Percentiles rank a stretch among this genome's conserved stretches.
Conservation (phyloP, 164 flowering plant species). For the Stephania cephalantha region DNA sequence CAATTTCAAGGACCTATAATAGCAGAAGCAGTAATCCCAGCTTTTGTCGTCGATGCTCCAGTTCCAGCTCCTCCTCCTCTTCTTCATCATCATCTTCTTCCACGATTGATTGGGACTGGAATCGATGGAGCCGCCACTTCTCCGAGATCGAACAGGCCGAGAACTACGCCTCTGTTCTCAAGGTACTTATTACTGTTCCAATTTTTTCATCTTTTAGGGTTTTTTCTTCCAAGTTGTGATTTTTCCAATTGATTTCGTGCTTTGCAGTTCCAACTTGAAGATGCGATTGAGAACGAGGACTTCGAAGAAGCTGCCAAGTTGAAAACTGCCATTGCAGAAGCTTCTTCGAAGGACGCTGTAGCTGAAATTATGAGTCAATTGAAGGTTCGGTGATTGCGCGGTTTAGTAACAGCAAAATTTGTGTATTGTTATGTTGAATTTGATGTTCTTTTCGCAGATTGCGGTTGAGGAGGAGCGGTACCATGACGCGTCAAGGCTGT, state of each 20-base stretch:
- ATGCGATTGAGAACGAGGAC: constrained; percentile 90
- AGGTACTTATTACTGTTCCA: constrained; percentile 31
- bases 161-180: constrained; percentile 66
- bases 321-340: constrained; percentile 67
- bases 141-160: constrained; percentile 80
- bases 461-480: constrained; percentile 92
- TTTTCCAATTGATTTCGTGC: background rate
- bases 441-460: constrained; percentile 37
- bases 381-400: constrained; percentile 42
- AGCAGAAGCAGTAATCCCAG: background rate
- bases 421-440: constrained; percentile 1
- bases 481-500: constrained; percentile 81
- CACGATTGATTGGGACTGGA: constrained; percentile 74
- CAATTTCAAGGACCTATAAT: background rate
- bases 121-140: constrained; percentile 75
- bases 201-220: no score
- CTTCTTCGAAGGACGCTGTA: constrained; percentile 63
- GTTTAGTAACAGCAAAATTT: background rate
- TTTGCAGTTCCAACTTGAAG: constrained; percentile 88
- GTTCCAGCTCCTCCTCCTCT: constrained; percentile 1
- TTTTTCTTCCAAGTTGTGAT: no score
- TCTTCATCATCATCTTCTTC: no score
- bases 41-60: constrained; percentile 26
- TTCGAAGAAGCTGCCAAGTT: constrained; percentile 77
- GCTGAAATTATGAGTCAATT: constrained; percentile 77